Evolutionary conservation across 2,329 filamentous ascomycete species (phyloP).

Genomic region (Arthrobotrys pseudoclavata): DNA sequence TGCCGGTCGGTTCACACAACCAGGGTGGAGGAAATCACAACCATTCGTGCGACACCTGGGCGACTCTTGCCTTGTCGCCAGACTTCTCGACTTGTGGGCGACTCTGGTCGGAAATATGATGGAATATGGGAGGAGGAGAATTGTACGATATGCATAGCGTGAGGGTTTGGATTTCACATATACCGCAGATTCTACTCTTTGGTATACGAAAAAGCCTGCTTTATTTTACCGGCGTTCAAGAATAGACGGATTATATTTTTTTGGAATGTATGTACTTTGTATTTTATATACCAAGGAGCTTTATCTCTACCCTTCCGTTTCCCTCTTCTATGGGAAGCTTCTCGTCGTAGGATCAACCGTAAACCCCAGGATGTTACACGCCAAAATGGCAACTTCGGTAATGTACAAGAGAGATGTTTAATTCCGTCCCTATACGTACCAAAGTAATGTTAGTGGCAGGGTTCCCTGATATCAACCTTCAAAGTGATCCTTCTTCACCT

Average conservation of each 20-base stretch:
- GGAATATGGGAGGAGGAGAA: neutral
- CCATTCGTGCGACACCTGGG: too few species aligned
- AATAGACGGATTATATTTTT: slow-evolving; percentile 8
- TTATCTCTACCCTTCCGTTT: slow-evolving; percentile 18
- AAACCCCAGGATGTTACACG: neutral
- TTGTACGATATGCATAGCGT: slow-evolving; percentile 39
- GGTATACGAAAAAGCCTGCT: neutral
- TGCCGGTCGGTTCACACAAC: neutral
- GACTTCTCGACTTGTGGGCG: too few species aligned
- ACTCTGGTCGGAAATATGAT: neutral
- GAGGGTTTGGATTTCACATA: neutral
- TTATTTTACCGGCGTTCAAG: slow-evolving; percentile 28
- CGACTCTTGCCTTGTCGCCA: too few species aligned
- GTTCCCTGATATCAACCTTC: too few species aligned
- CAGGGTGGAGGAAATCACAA: too few species aligned
- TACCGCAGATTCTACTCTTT: neutral
- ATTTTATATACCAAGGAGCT: slow-evolving; percentile 35
- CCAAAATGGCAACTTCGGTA: slow-evolving; percentile 4
- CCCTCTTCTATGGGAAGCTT: neutral
- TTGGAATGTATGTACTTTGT: slow-evolving; percentile 36
- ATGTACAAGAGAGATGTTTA: slow-evolving; percentile 50
- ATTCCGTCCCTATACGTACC: slow-evolving; percentile 61
- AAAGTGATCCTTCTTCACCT: slow-evolving; percentile 74
- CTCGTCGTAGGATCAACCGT: neutral
- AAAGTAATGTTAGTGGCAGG: neutral